Base-by-base conservation (phyloP, 495 filamentous ascomycete genomes). In the Xylaria curta region DNA sequence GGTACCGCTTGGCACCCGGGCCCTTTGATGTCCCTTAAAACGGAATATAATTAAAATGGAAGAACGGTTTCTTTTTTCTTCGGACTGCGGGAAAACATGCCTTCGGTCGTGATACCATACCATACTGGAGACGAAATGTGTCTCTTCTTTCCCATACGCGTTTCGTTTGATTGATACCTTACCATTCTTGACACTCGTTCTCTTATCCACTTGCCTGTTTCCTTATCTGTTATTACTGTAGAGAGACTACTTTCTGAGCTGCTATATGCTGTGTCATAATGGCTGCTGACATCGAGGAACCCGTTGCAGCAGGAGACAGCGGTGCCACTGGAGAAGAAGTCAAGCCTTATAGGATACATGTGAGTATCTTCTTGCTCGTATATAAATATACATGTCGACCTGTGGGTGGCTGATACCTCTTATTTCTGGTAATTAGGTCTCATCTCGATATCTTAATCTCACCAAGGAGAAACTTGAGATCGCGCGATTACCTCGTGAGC, bases 401-500 rank as follows among this genome's bases (percentile, higher is more conserved):
- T 40, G 17, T 66, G 70, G 69, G 71, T 67, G 72, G 59, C 68
- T 70, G n/a, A 70, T 49, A 74, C 53, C 5, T 33, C 21, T 44
- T 47, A 10, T 10, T 53, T 44, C 40, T 33, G n/a, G 13, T 36
- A 31, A 0, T 33, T 59, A 88, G 85, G 81, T 86, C 21, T 86
- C 84, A 4, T 83, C 78, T 36, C 85, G 82, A 73, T 85, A 88
- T 73, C 79, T 88, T 0, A 81, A 87, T 58, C 82, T 87, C 58
- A 87, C 86, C 49, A 81, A 75, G 72, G 83, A 84, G 75, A 89
- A 89, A 72, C 81, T 89, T 26, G 86, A 88, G 71, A 78, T 88
- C 44, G 85, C 86, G 17, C 80, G 87, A 54, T 78, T 89, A 36
- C 87, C 87, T 63, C 86, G 84, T 75, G 85, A 87, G 33, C 76